Conservation (phyloP, 768 basidiomycete species). For the Lactarius tabidus region DNA sequence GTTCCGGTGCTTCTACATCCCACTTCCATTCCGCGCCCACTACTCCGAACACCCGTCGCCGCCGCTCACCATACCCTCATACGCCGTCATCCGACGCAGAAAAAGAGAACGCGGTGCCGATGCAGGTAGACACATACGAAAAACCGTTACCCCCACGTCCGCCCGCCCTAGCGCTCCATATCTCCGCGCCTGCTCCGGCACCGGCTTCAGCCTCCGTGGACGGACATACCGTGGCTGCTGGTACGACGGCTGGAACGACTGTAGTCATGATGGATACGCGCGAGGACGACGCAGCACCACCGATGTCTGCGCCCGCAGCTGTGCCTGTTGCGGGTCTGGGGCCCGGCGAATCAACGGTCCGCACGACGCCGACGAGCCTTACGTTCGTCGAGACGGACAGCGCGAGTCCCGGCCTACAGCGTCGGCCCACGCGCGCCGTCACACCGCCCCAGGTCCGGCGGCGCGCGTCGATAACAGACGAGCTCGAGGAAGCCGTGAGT, state of each 20-base stretch:
- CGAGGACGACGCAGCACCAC: not conserved
- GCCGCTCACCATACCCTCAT: no score
- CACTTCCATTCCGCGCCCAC: no score
- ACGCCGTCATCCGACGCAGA: not conserved
- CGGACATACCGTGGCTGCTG: not conserved
- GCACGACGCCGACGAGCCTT: conserved; percentile 19
- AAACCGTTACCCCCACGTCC: conserved; percentile 20
- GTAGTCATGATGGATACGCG: not conserved
- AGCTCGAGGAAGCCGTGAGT: conserved; percentile 24
- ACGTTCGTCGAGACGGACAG: conserved; percentile 18
- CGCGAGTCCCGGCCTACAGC: not conserved
- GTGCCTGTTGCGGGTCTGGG: not conserved
- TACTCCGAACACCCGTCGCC: no score
- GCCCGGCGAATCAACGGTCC: conserved; percentile 12
- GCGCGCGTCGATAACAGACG: conserved; percentile 16
- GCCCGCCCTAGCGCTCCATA: conserved; percentile 2
- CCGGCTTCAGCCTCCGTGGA: not conserved
- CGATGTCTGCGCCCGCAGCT: not conserved
- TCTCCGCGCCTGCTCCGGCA: not conserved
- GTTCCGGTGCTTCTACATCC: no score
- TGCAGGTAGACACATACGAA: conserved; percentile 18
- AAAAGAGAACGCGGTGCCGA: conserved; percentile 8
- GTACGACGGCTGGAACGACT: not conserved
- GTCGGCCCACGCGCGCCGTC: conserved; percentile 10
- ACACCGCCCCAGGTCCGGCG: conserved; percentile 18